Evolutionary conservation across 192 early-diverging fungal genomes (phyloP), one percentile per base, ranked within the genome.

Genomic region (Lunasporangiospora selenospora): DNA sequence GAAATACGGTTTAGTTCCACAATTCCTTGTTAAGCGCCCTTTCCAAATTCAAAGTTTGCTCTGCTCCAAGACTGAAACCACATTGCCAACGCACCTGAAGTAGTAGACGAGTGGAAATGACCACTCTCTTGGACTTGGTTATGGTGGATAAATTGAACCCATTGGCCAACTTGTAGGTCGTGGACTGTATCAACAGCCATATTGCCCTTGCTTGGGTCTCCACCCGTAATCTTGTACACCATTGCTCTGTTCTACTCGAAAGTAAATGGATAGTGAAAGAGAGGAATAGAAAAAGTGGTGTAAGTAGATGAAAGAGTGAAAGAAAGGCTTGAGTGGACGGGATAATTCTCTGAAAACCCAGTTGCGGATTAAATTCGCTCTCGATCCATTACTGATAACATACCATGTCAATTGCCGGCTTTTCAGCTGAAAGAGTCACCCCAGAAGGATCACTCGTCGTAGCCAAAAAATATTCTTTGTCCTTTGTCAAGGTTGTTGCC

Each of bases 121-220:
- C 63, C 62, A 9, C 66, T 27, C 13, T 53, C 29, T 8, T 42
- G 39, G 11, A 13, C 23, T 21, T 59, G 38, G 45, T 49, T 51
- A 15, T 76, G 63, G 43, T 51, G 45, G n/a, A 42, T 79, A 54
- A 82, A 80, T 51, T 81, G 82, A 1, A 83, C 82, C 47, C 56
- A 62, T 37, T 86, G 84, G 6, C 82, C 82, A 9, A 69, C 61
- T 38, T 63, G 42, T 10, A 86, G 63, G 51, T 86, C 82, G 31
- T 62, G 53, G 0, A 76, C 81, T 3, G 81, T 83, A 57, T 85
- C 84, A 1, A 86, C 75, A 1, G 84, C 73, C 78, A 86, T 81
- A 41, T 83, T 86, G n/a, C 82, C 84, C 36, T 75, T 76, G 26
- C 63, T 59, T 11, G 82, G 84, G 58, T 86, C 81, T 0, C 84